These are phyloP conservation scores for Brassica carinata DNA, from an alignment of 345 rosid species.

Conservation along the genomic window DNA sequence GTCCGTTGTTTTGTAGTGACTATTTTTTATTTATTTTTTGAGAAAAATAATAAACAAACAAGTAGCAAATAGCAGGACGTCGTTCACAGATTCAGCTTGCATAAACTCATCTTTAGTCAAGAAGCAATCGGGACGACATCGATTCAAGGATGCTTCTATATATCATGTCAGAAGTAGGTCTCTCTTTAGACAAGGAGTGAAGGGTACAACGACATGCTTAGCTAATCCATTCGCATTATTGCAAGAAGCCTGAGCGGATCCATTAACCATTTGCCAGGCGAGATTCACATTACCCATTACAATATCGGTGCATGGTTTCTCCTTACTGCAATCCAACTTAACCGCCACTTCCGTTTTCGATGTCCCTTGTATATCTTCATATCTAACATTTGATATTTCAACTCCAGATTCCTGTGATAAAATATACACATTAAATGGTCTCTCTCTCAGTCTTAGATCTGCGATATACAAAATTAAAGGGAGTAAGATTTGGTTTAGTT, in stretches of 20 bases:
- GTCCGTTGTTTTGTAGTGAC: neutral
- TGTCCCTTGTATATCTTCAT: too few species aligned
- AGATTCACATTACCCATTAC: constrained; percentile 58
- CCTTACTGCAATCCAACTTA: too few species aligned
- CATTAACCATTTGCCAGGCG: constrained; percentile 3
- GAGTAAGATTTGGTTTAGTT: constrained; percentile 7
- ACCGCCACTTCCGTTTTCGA: too few species aligned
- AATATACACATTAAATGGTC: neutral
- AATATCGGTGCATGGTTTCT: constrained; percentile 56
- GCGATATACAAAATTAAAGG: neutral
- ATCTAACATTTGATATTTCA: too few species aligned
- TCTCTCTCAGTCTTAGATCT: neutral
- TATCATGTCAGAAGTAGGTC: neutral
- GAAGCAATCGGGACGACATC: constrained; percentile 4
- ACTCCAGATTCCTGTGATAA: constrained; percentile 29
- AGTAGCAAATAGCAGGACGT: neutral
- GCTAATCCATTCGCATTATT: constrained; percentile 31
- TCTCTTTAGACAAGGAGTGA: constrained; percentile 22
- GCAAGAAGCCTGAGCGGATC: constrained; percentile 27
- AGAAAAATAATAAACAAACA: too few species aligned
- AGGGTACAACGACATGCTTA: constrained; percentile 22
- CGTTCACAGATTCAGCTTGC: neutral
- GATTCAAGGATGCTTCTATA: neutral
- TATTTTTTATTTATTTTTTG: too few species aligned
- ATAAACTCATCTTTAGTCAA: neutral